Evolutionary conservation across 305 asterid species (phyloP), one percentile per base, ranked within the genome.

Genomic region (Plantago coronopus): DNA sequence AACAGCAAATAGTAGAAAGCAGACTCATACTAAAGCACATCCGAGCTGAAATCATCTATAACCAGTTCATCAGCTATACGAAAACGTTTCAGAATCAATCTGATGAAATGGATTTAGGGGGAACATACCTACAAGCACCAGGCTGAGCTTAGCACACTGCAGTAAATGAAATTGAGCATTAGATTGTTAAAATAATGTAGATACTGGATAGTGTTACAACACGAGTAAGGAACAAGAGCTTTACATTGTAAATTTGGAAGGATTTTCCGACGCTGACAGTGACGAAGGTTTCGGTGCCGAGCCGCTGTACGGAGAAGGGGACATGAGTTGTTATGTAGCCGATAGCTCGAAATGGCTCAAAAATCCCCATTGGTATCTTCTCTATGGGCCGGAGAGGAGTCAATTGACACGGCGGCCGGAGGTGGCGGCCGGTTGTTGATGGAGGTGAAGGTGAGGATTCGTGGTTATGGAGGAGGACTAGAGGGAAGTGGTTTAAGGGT

Each of bases 191-290:
- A 7, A 5, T 18, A 1, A 8, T 8, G 55, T 11, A 59, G n/a
- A 59, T 18, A 7, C 21, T 29, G 4, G n/a, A 31, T 7, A 45
- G n/a, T 38, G 20, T 37, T 27, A 13, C 42, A 27, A 2, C 16
- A 17, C 4, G 11, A 48, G n/a, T 15, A 18, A 3, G 1, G n/a
- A 0, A 15, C 10, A 18, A 17, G 19, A 18, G n/a, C 17, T 0
- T 54, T 82, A 91, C 95, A 46, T 91, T 88, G 83, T 84, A 88
- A 54, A 91, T 51, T 78, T 91, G 96, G 74, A 86, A 91, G 29
- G 96, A 85, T 70, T 86, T 88, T 45, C 98, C 98, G 57, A 86
- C 84, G 74, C 95, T 86, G 67, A 86, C 93, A 67, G 98, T 86
- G 73, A 86, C 95, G 68, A 91, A 91, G 8, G 95, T 86, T 69